phyloP scores from a whole-genome alignment of 352 stramenopile genomes.

The Peronosclerospora sorghi region DNA sequence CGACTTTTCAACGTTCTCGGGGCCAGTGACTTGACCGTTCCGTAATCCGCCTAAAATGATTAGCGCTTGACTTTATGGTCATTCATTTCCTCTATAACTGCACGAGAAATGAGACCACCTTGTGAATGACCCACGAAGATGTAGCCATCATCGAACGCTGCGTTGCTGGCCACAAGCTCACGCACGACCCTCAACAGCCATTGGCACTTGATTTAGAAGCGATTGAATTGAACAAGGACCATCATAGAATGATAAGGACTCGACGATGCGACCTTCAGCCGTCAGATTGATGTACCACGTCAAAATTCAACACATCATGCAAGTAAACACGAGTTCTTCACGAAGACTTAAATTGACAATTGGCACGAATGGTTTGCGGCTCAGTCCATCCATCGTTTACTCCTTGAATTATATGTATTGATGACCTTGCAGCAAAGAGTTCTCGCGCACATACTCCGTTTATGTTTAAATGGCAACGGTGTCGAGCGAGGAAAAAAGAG shows the following conservation, averaged over 20 bases:
- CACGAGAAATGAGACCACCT: conserved; percentile 7
- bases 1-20: conserved; percentile 4
- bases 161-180: conserved; percentile 5
- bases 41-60: conserved; percentile 2
- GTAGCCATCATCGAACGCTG: conserved; percentile 3
- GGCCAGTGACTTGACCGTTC: conserved; percentile 6
- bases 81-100: conserved; percentile 8
- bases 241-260: conserved; percentile 26
- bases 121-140: conserved; percentile 6
- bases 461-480: conserved; percentile 5
- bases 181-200: conserved; percentile 29
- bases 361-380: too few species aligned
- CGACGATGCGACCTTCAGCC: conserved; percentile 15
- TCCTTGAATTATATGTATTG: too few species aligned
- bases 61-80: conserved; percentile 9
- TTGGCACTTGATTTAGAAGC: conserved; percentile 18
- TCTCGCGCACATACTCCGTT: too few species aligned
- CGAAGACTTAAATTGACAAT: too few species aligned
- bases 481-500: conserved; percentile 4
- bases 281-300: too few species aligned
- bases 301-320: too few species aligned
- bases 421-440: too few species aligned
- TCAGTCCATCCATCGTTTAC: too few species aligned
- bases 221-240: conserved; percentile 14
- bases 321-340: too few species aligned